A percentile compares a stretch with the other conserved stretches of the same genome.
phyloP scores from a whole-genome alignment of 768 basidiomycete genomes.

The Mycena capillaripes region DNA sequence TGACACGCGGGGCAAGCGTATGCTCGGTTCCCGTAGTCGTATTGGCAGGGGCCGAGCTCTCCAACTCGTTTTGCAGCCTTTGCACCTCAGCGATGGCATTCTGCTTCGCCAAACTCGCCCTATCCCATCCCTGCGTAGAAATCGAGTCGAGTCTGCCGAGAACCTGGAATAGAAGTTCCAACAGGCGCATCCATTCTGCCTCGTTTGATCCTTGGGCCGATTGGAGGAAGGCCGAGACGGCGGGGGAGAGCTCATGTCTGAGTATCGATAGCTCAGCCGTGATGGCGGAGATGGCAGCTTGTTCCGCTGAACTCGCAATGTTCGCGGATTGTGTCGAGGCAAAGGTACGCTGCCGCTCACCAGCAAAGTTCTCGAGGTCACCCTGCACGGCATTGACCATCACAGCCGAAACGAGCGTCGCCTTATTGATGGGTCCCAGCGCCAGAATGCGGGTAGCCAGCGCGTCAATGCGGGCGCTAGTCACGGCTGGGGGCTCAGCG shows the following conservation, averaged over 20 bases:
- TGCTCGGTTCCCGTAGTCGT: neutral
- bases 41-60: neutral
- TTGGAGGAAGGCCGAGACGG: conserved; percentile 15
- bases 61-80: conserved; percentile 6
- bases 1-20: neutral
- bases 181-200: conserved; percentile 19
- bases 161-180: conserved; percentile 28
- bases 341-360: neutral
- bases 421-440: conserved; percentile 24
- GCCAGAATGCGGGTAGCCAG: conserved; percentile 20
- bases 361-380: conserved; percentile 2
- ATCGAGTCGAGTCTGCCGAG: conserved; percentile 27
- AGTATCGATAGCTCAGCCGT: conserved; percentile 2
- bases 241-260: conserved; percentile 12
- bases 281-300: conserved; percentile 18
- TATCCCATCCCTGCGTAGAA: conserved; percentile 7
- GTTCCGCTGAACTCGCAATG: neutral
- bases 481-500: conserved; percentile 9
- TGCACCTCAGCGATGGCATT: neutral
- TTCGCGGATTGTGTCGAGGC: neutral
- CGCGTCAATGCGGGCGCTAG: conserved; percentile 28
- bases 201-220: conserved; percentile 1
- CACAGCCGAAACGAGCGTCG: conserved; percentile 17
- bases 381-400: conserved; percentile 33
- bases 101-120: neutral